Conservation (phyloP, 441 rosid species). For the Isatis lusitanica region DNA sequence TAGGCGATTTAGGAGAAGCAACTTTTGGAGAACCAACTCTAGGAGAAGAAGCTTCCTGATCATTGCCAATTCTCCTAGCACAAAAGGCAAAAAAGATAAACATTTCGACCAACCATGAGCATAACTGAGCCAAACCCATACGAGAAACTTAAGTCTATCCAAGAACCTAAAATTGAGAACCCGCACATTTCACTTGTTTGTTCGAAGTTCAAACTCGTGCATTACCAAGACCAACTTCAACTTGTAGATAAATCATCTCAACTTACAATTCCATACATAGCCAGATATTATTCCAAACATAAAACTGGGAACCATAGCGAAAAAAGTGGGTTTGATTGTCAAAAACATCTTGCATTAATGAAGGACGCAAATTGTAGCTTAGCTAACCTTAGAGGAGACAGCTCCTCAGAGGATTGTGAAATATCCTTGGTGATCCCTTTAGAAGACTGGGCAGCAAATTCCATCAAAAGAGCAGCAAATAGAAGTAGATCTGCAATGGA, state of each 20-base stretch:
- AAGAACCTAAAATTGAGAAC: not conserved
- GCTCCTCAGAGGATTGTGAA: constrained; percentile 62
- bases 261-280: not conserved
- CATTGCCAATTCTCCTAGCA: constrained; percentile 43
- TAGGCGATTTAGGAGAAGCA: constrained; percentile 51
- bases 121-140: not conserved
- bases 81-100: constrained; percentile 31
- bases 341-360: not conserved
- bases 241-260: not conserved
- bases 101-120: constrained; percentile 15
- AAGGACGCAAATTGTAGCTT: not conserved
- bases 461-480: constrained; percentile 86
- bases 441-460: constrained; percentile 82
- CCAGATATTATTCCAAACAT: not conserved
- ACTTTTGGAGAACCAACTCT: constrained; percentile 30
- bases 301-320: not conserved
- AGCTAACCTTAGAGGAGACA: constrained; percentile 64
- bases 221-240: constrained; percentile 11
- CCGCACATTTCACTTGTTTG: not conserved
- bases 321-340: not conserved
- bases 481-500: constrained; percentile 67
- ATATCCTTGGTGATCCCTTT: constrained; percentile 70
- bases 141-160: not conserved
- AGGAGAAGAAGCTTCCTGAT: constrained; percentile 39
- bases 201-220: not conserved